A percentile compares a stretch with the other conserved stretches of the same genome.
Evolutionary conservation across 2,329 filamentous ascomycete species (phyloP).

Genomic region (Beauveria varroae): DNA sequence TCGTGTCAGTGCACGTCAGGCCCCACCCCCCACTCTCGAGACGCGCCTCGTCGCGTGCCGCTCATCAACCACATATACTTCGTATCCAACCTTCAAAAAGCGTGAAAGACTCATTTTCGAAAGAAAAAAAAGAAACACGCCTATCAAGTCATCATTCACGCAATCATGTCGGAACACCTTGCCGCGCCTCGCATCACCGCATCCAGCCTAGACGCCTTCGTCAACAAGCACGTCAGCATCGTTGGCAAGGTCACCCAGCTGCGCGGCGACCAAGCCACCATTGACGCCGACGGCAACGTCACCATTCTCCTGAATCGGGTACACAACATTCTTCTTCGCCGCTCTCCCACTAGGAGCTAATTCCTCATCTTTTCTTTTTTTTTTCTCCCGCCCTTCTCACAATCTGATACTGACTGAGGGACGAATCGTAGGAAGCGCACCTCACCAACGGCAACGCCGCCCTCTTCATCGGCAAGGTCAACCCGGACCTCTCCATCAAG

Average conservation of each 20-base stretch:
- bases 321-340: slow-evolving; percentile 12
- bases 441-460: slow-evolving; percentile 61
- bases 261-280: slow-evolving; percentile 68
- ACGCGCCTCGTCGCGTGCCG: neutral
- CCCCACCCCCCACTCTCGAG: neutral
- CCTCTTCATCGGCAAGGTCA: slow-evolving; percentile 75
- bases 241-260: slow-evolving; percentile 80
- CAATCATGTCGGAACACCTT: slow-evolving; percentile 57
- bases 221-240: slow-evolving; percentile 69
- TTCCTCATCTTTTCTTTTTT: too few species aligned
- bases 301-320: slow-evolving; percentile 68
- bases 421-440: slow-evolving; percentile 54
- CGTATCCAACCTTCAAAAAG: too few species aligned
- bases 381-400: neutral
- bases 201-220: slow-evolving; percentile 69
- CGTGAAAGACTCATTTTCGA: too few species aligned
- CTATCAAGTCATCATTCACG: too few species aligned
- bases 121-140: too few species aligned
- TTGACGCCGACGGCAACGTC: slow-evolving; percentile 74
- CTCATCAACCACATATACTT: neutral
- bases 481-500: slow-evolving; percentile 63
- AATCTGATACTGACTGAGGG: neutral
- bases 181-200: slow-evolving; percentile 77
- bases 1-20: slow-evolving; percentile 3
- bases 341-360: too few species aligned